These are phyloP conservation scores for Pleurotus djamor DNA, from an alignment of 768 basidiomycete genomes.

Conservation along the genomic window DNA sequence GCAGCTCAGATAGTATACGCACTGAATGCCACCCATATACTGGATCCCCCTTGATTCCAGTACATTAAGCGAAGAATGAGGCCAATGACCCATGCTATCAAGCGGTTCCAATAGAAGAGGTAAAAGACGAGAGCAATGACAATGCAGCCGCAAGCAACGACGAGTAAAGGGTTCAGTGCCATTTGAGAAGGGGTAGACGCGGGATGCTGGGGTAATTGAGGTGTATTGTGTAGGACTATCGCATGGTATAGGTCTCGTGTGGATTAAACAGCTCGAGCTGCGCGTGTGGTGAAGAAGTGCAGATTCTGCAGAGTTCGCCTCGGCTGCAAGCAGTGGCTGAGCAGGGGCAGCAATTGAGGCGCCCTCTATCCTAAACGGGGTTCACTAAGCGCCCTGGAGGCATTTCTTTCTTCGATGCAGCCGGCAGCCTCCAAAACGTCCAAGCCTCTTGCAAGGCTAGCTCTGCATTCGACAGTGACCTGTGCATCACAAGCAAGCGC, in stretches of 20 bases:
- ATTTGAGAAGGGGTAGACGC: slow-evolving; percentile 26
- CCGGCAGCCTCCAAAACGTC: slow-evolving; percentile 25
- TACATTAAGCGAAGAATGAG: slow-evolving; percentile 64
- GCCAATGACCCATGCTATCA: slow-evolving; percentile 69
- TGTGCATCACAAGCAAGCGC: slow-evolving; percentile 68
- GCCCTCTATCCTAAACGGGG: too few relatives aligned
- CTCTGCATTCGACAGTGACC: slow-evolving; percentile 69
- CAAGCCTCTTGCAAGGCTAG: slow-evolving; percentile 61
- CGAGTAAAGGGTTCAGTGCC: slow-evolving; percentile 52
- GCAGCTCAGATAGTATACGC: slow-evolving; percentile 13
- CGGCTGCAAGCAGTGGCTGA: too few relatives aligned
- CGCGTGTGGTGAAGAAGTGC: too few relatives aligned
- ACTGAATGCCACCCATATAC: slow-evolving; percentile 86
- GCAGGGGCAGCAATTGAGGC: too few relatives aligned
- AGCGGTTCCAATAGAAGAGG: slow-evolving; percentile 90
- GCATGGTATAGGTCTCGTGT: too few relatives aligned
- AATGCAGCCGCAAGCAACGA: slow-evolving; percentile 62
- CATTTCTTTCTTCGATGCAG: neutral
- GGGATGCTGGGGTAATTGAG: slow-evolving; percentile 1
- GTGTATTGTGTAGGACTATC: neutral
- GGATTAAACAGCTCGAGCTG: too few relatives aligned
- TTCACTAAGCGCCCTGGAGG: neutral
- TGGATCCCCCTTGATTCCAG: slow-evolving; percentile 78
- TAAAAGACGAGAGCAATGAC: slow-evolving; percentile 61
- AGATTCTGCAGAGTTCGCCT: too few relatives aligned